Base-by-base conservation (phyloP, 164 flowering plant species). In the Berberis thunbergii region DNA sequence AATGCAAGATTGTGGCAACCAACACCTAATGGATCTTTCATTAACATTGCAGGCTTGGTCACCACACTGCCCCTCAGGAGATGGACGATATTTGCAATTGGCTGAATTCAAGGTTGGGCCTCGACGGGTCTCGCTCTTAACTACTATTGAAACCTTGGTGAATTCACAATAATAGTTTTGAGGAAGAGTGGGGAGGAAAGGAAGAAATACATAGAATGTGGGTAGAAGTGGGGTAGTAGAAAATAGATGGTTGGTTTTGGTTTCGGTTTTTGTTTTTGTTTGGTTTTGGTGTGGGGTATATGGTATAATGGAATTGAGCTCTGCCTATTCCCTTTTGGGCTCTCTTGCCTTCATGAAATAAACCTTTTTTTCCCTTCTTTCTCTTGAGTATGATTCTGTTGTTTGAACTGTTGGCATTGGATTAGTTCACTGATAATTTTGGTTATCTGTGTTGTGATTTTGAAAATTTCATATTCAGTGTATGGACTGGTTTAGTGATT, bases 21-120 rank as follows among this genome's bases (percentile, higher is more conserved):
- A 8, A 11, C 26, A 62, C 40, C 26, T 26, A 43, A 45, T 43
- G 53, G 46, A 12, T 57, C 48, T 12, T 4, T 54, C 43, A 26
- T 55, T 53, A 26, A 43, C n/a, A 11, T 0, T 83, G 77, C 92
- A 94, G 99, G 82, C 85, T 94, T 67, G 99, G 97, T 39, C 99
- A 94, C 72, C 86, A 88, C 79, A 88, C 96, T 4, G 79, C 88
- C 50, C 96, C 97, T 2, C 85, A 75, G 67, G 99, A 91, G 72
- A 88, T 87, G 96, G 88, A 91, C 11, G 99, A 91, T 59, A 88
- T 94, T 41, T 77, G 91, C 81, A 78, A 72, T 55, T 94, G 97
- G 95, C 83, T 90, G 55, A 74, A 73, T 38, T 63, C 80, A n/a
- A 80, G 83, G 74, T 72, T 87, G 63, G 87, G 86, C 54, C 92